Evolutionary conservation across 257 asterid genomes (phyloP).

Genomic region (Echites panduratus): DNA sequence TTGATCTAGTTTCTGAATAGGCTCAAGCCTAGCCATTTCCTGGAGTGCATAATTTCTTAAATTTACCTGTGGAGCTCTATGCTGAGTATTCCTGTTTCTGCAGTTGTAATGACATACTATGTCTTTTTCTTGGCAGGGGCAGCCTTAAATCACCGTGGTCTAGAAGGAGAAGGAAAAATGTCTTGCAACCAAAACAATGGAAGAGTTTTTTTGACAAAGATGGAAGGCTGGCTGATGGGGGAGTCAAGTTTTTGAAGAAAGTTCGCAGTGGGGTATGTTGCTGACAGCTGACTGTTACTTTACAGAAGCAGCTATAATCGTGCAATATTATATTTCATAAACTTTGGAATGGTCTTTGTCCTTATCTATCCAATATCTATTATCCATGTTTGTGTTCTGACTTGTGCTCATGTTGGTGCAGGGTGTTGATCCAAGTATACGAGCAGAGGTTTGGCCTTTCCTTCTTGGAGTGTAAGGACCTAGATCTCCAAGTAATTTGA

Average conservation of each 20-base stretch:
- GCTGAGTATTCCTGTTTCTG: slow-evolving; percentile 7
- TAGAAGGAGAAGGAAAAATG: slow-evolving; percentile 68
- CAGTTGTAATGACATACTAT: slow-evolving; percentile 17
- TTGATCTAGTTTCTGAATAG: neutral
- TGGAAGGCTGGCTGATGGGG: slow-evolving; percentile 74
- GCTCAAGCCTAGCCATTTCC: neutral
- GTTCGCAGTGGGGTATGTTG: slow-evolving; percentile 73
- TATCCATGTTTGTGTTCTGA: neutral
- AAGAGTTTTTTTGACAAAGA: slow-evolving; percentile 56
- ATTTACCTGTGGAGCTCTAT: slow-evolving; percentile 8
- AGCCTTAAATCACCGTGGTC: slow-evolving; percentile 92
- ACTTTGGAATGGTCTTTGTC: neutral
- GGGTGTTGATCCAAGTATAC: slow-evolving; percentile 91
- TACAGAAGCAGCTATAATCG: neutral
- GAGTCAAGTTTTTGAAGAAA: slow-evolving; percentile 82
- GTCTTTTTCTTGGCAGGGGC: slow-evolving; percentile 38
- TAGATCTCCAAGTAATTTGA: neutral
- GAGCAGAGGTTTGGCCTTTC: slow-evolving; percentile 94
- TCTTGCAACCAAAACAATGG: slow-evolving; percentile 72
- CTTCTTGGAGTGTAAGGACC: slow-evolving; percentile 77
- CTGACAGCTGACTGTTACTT: neutral
- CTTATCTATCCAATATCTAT: neutral
- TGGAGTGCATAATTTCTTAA: neutral
- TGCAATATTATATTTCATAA: neutral
- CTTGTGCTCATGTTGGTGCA: slow-evolving; percentile 28